Evolutionary conservation across 2,329 filamentous ascomycete species (phyloP).

Genomic region (Didymosphaeria variabile): DNA sequence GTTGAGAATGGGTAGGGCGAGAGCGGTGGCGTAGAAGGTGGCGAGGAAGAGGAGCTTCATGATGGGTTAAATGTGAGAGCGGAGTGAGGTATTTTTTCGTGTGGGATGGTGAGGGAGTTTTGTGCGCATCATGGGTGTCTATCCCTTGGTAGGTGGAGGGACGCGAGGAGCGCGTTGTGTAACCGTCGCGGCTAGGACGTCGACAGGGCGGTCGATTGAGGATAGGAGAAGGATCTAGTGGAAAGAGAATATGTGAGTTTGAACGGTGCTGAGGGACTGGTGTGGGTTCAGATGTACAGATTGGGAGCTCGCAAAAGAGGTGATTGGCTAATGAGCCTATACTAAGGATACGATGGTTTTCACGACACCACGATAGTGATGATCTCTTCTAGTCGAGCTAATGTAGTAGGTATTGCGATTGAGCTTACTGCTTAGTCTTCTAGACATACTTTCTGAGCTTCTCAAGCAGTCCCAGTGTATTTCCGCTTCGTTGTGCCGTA

Average conservation of each 20-base stretch:
- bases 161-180: slow-evolving; percentile 1
- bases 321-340: too few relatives aligned
- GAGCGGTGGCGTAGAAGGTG: background rate
- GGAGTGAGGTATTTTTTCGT: background rate
- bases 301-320: too few relatives aligned
- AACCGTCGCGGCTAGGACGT: background rate
- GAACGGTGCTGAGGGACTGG: background rate
- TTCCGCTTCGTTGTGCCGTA: background rate
- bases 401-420: too few relatives aligned
- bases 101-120: background rate
- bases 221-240: background rate
- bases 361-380: too few relatives aligned
- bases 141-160: background rate
- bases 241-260: background rate
- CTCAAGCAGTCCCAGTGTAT: background rate
- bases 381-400: too few relatives aligned
- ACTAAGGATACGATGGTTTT: too few relatives aligned
- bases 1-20: background rate
- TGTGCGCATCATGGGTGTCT: background rate
- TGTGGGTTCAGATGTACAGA: too few relatives aligned
- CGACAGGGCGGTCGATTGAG: background rate
- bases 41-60: background rate
- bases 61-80: background rate
- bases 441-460: too few relatives aligned
- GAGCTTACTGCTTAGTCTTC: too few relatives aligned